These are phyloP conservation scores for Talaromyces wortmannii DNA, from an alignment of 495 filamentous ascomycete species.

Conservation along the genomic window DNA sequence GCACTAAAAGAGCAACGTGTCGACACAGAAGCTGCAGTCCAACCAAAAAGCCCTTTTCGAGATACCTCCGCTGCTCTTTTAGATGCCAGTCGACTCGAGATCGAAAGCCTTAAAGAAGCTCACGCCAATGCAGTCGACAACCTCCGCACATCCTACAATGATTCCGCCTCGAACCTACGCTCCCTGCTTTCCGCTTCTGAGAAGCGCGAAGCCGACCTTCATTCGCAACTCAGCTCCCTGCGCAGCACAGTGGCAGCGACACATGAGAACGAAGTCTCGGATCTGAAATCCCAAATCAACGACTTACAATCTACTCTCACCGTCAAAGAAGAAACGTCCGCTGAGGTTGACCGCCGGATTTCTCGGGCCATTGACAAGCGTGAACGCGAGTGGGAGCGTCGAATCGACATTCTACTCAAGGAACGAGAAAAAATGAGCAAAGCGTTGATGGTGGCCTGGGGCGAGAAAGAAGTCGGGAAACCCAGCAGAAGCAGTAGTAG, in stretches of 20 bases:
- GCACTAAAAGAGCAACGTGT: slow-evolving; percentile 29
- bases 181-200: slow-evolving; percentile 31
- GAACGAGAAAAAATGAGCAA: slow-evolving; percentile 50
- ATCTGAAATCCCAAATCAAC: slow-evolving; percentile 25
- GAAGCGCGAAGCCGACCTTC: slow-evolving; percentile 35
- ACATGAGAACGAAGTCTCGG: slow-evolving; percentile 17
- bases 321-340: slow-evolving; percentile 33
- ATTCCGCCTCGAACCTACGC: slow-evolving; percentile 34
- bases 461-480: slow-evolving; percentile 38
- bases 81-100: slow-evolving; percentile 29
- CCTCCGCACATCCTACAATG: slow-evolving; percentile 34
- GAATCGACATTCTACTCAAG: slow-evolving; percentile 45
- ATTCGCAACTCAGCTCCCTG: slow-evolving; percentile 26
- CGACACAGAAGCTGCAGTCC: slow-evolving; percentile 7
- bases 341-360: slow-evolving; percentile 33
- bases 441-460: slow-evolving; percentile 41
- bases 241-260: slow-evolving; percentile 10
- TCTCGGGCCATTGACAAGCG: slow-evolving; percentile 37
- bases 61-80: slow-evolving; percentile 11
- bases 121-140: slow-evolving; percentile 31
- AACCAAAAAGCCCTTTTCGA: background rate
- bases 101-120: slow-evolving; percentile 29
- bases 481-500: background rate
- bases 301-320: slow-evolving; percentile 28
- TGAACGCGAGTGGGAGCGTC: slow-evolving; percentile 44